Evolutionary conservation across 2,329 filamentous ascomycete species (phyloP).

Genomic region (Trichoderma sp.): DNA sequence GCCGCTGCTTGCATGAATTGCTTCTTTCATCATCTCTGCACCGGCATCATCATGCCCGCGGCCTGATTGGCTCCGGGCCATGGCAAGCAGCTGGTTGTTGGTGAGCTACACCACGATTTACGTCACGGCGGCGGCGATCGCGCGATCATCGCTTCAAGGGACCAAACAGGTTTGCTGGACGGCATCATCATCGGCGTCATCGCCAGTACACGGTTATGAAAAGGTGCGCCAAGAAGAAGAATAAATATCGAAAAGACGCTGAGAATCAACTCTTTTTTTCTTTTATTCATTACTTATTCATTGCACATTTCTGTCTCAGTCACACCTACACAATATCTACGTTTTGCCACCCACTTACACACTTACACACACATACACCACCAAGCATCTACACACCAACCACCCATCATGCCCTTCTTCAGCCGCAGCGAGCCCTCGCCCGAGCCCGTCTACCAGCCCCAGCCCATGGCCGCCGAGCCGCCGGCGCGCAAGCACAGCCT

Average conservation of each 20-base stretch:
- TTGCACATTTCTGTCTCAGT: slow-evolving; percentile 9
- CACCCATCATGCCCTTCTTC: slow-evolving; percentile 37
- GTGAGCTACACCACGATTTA: slow-evolving; percentile 24
- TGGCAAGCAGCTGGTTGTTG: slow-evolving; percentile 10
- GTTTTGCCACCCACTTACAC: slow-evolving; percentile 3
- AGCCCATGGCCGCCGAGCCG: slow-evolving; percentile 30
- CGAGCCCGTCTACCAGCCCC: slow-evolving; percentile 38
- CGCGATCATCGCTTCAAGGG: slow-evolving; percentile 4
- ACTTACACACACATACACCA: not conserved
- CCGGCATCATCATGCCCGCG: not conserved
- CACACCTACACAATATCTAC: not conserved
- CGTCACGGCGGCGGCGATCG: slow-evolving; percentile 29
- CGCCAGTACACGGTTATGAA: not conserved
- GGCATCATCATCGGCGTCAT: slow-evolving; percentile 5
- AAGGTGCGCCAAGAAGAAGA: not conserved
- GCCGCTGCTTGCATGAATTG: not conserved
- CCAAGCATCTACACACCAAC: not conserved
- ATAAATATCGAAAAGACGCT: slow-evolving; percentile 5
- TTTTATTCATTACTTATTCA: not conserved
- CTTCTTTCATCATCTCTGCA: slow-evolving; percentile 14
- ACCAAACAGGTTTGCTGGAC: slow-evolving; percentile 21
- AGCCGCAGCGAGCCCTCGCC: slow-evolving; percentile 35
- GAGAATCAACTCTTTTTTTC: not conserved
- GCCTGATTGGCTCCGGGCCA: not conserved
- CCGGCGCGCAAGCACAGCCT: slow-evolving; percentile 25